phyloP scores from a whole-genome alignment of 2,329 filamentous ascomycete species.

The Phaeosphaeriaceae sp. region DNA sequence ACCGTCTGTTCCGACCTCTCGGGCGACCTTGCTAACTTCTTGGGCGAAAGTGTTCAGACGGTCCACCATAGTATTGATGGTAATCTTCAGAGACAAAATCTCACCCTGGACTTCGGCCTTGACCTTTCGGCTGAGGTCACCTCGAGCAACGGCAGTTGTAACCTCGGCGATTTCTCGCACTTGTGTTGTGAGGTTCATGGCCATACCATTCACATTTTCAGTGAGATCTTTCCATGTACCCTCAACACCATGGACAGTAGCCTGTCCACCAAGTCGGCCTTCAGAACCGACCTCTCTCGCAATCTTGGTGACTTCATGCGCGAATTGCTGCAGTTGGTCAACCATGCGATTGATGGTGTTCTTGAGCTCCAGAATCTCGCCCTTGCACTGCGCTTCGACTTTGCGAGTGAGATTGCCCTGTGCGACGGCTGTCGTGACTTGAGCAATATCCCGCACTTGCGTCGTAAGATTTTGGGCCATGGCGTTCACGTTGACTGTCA shows the following conservation, averaged over 20 bases:
- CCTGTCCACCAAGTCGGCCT: constrained; percentile 60
- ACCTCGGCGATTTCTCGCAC: constrained; percentile 63
- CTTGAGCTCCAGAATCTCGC: constrained; percentile 61
- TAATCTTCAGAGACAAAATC: constrained; percentile 77
- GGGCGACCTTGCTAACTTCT: constrained; percentile 71
- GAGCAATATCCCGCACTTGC: constrained; percentile 62
- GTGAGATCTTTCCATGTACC: constrained; percentile 63
- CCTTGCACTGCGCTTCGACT: constrained; percentile 61
- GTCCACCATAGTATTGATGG: constrained; percentile 76
- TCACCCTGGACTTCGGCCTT: constrained; percentile 61
- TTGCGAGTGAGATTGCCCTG: constrained; percentile 61
- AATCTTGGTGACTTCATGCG: constrained; percentile 62
- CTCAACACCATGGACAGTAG: constrained; percentile 61
- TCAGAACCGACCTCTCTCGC: constrained; percentile 62
- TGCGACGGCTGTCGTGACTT: constrained; percentile 61
- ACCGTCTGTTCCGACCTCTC: constrained; percentile 71
- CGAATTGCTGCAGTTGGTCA: constrained; percentile 61
- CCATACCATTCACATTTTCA: constrained; percentile 64
- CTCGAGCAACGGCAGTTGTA: constrained; percentile 60
- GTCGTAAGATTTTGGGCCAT: constrained; percentile 63
- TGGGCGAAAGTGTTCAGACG: constrained; percentile 70
- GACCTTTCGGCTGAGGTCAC: constrained; percentile 61
- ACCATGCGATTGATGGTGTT: constrained; percentile 63
- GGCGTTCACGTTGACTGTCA: constrained; percentile 65
- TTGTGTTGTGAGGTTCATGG: constrained; percentile 60